Base-by-base conservation (phyloP, 371 early-diverging fungal genomes). In the Rhizopus sp. region DNA sequence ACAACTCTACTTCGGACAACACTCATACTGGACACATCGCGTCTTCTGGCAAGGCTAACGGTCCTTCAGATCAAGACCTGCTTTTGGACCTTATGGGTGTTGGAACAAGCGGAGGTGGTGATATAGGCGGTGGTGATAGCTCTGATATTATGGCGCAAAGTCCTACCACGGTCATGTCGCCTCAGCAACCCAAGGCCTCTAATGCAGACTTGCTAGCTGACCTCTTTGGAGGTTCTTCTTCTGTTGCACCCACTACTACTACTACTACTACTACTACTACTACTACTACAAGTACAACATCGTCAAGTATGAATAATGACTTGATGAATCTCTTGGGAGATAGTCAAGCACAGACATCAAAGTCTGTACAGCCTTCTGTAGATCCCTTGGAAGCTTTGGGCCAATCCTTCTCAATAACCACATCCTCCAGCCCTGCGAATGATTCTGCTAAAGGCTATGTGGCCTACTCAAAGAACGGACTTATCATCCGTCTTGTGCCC, bases 31-130 rank as follows among this genome's bases (percentile, higher is more conserved):
- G 72, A 70, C 68, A 38, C 60, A 40, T 37, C 7, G 17, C 50
- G 17, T 47, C 41, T 46, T 57, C 72, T 13, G 62, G 63, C 7
- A 66, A 73, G 62, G 70, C 79, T 3, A 80, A 41, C 12, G 57
- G 82, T 8, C 85, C 81, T 45, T 76, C 74, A 45, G 83, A 83
- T 34, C 81, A 81, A 44, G 84, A 84, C 59, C 66, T 82, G 17
- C 76, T 94, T 15, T 77, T 94, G 67, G 93, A 93, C 63, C 72
- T 94, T 37, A 87, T 92, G 85, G 93, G 92, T 58, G 93, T 85
- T 42, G 88, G 83, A 13, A 80, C 87, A 8, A 73, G 76, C 4
- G 70, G 73, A 9, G 63, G 72, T 32, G 58, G 59, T 29, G 59
- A 63, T 12, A n/a, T 8, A 7, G 40, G 54, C 47, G 66, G 75